Evolutionary conservation across 768 basidiomycete genomes (phyloP), one percentile per base, ranked within the genome.

Genomic region (Leccinellum albellum): DNA sequence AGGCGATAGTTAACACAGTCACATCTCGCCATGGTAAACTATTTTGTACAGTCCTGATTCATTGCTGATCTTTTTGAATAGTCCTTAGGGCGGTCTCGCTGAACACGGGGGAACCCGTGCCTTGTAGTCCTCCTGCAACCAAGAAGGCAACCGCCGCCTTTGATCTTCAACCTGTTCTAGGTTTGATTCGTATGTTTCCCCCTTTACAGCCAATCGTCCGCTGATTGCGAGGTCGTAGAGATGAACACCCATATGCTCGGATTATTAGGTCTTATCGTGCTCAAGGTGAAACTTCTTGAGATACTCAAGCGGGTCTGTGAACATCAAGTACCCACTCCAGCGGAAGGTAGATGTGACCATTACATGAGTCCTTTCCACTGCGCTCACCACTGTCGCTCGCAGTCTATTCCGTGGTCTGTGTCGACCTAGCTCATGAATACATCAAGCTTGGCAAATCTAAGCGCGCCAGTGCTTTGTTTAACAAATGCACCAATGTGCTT

Each of bases 391-490:
- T 21, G 24, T 15, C 9, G 3, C 56, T 32, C 15, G 31, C 60
- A 91, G 88, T 76, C 13, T 91, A 84, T 66, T 75, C 89, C 20
- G 70, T 71, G 1, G 74, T 82, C 2, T 94, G 89, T 3, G 74
- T 86, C 1, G 83, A 87, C 44, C 79, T 96, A 6, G 94, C 89
- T 0, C 79, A 84, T 54, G 91, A 94, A 67, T 94, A 94, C 64
- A 74, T 85, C 46, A 82, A 79, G 33, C 78, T 98, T 1, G 94
- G 95, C 3, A 91, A 88, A 68, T 71, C 75, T 2, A 82, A 82
- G 51, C 82, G 87, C 35, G 93, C 94, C 0, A 76, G 74, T 1
- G 65, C 73, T 2, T 79, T 96, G 20, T 89, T 91, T 64, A 78
- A 71, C n/a, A 82, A 82, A 32, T 79, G 80, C 1, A 71, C 84